Conservation (phyloP, 2,329 filamentous ascomycete genomes). For the Trichoderma koningii region DNA sequence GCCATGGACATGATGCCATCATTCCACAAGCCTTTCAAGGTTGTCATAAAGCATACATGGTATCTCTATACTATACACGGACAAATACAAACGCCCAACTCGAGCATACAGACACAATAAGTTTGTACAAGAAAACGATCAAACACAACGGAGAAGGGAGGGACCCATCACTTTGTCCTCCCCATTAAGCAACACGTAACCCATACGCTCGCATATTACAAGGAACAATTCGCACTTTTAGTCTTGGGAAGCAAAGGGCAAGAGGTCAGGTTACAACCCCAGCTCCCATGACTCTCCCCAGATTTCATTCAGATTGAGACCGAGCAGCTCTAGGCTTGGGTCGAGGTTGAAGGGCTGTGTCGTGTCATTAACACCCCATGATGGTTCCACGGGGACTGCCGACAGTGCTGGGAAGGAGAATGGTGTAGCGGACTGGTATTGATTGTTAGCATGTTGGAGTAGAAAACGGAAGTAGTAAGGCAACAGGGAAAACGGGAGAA, state of each 20-base stretch:
- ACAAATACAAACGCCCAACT: too few species aligned
- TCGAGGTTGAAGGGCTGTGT: slow-evolving; percentile 52
- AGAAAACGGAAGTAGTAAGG: too few species aligned
- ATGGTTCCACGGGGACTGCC: slow-evolving; percentile 41
- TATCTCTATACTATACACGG: too few species aligned
- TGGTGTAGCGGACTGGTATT: slow-evolving; percentile 44
- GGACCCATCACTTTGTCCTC: too few species aligned
- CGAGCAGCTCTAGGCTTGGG: slow-evolving; percentile 56
- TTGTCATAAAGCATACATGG: too few species aligned
- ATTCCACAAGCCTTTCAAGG: too few species aligned
- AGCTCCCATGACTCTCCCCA: slow-evolving; percentile 56
- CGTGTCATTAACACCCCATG: slow-evolving; percentile 41
- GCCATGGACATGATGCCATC: too few species aligned
- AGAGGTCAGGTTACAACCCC: slow-evolving; percentile 33
- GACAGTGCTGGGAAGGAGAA: slow-evolving; percentile 45
- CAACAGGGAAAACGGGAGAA: slow-evolving; percentile 24
- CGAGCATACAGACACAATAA: too few species aligned
- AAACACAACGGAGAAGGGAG: not conserved
- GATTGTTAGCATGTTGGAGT: not conserved
- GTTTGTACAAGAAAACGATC: too few species aligned
- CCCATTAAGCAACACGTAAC: not conserved
- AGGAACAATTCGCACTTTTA: not conserved
- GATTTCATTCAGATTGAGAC: slow-evolving; percentile 57
- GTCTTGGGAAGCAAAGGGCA: too few species aligned
- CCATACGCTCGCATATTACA: not conserved